Percentiles rank a stretch among this genome's conserved stretches.
phyloP scores from a whole-genome alignment of 1,284 basidiomycete species.

The Mycena sp. region DNA sequence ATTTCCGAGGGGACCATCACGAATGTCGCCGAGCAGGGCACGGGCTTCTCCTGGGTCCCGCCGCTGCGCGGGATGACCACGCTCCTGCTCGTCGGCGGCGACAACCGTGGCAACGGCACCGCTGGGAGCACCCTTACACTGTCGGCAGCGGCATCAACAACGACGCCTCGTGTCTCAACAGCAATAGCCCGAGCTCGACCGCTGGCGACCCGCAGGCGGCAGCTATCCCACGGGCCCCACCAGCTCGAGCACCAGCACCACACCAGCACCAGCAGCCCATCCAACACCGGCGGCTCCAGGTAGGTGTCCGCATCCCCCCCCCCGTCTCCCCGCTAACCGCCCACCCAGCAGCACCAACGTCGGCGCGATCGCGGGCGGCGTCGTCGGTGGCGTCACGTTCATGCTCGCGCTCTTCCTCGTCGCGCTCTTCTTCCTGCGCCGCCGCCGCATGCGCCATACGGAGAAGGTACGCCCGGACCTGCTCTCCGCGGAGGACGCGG shows the following conservation, averaged over 20 bases:
- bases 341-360: conserved; percentile 34
- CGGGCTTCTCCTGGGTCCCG: conserved; percentile 76
- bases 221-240: conserved; percentile 48
- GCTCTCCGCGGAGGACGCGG: conserved; percentile 68
- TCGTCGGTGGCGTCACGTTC: conserved; percentile 67
- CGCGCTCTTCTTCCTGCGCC: conserved; percentile 62
- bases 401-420: conserved; percentile 51
- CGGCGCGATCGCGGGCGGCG: conserved; percentile 76
- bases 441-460: conserved; percentile 49
- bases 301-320: conserved; percentile 24
- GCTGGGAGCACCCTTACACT: conserved; percentile 69
- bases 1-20: conserved; percentile 61
- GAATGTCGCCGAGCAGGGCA: conserved; percentile 54
- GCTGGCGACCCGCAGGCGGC: conserved; percentile 81
- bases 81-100: conserved; percentile 71
- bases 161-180: conserved; percentile 62
- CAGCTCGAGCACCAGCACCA: conserved; percentile 31
- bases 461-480: conserved; percentile 63
- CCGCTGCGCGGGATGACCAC: conserved; percentile 69
- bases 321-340: conserved; percentile 16
- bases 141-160: conserved; percentile 59
- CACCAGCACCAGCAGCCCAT: conserved; percentile 30
- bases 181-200: conserved; percentile 76
- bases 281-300: conserved; percentile 19
- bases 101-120: conserved; percentile 69